Evolutionary conservation across 371 early-diverging fungal genomes (phyloP), one percentile per base, ranked within the genome.

Genomic region (Umbelopsis sp.): DNA sequence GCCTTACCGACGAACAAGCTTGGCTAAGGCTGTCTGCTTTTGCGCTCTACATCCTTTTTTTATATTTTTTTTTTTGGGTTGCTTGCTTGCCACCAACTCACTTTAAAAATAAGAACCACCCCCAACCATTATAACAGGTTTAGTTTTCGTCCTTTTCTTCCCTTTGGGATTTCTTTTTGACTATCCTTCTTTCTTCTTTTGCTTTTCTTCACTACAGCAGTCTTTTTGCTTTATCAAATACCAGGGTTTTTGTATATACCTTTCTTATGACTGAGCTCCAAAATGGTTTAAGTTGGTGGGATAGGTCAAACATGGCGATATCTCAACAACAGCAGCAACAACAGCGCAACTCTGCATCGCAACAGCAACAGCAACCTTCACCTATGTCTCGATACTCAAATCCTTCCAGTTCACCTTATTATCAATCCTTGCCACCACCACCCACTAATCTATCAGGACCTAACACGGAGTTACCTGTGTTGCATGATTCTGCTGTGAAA

Each of bases 201-300:
- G 6, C 35, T 52, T 22, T 35, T 35, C 57, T 57, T 29, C 57
- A 10, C 32, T 35, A 12, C 16, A 22, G 22, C 22, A 22, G 29
- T 57, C 57, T 57, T 35, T 32, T 29, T 29, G 22, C 35, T 57
- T 4, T 29, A 24, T 35, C 57, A 29, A 57, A 25, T 16, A 41
- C 41, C 41, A 41, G 41, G 41, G 41, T 57, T 18, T 57, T 29
- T 57, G 9, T 57, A 18, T 35, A 57, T 25, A 57, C 57, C 12
- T 35, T 35, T 25, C 37, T 57, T 35, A 57, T 57, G 57, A 57
- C 57, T 57, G 57, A 57, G 29, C 57, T 57, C 4, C 57, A 57
- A 57, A 57, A 57, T 57, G 57, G 57, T 57, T 16, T 57, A 35
- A 29, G 35, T 57, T 57, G 57, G 57, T 57, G 57, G 57, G 57